A percentile compares a stretch with the other conserved stretches of the same genome.
phyloP scores from a whole-genome alignment of 169 alveolate species.

The Plasmodium adleri region DNA sequence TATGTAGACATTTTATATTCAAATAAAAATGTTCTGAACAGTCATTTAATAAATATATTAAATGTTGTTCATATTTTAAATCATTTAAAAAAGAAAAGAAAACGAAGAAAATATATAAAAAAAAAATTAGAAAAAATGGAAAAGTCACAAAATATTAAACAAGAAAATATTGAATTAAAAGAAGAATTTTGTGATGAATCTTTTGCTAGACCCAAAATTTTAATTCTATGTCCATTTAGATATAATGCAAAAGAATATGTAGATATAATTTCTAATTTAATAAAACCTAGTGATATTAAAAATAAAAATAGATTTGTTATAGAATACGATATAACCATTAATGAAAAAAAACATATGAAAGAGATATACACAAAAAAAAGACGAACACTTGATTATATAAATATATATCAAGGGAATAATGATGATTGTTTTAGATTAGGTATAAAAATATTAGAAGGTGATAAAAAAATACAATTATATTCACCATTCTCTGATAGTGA shows the following conservation, averaged over 20 bases:
- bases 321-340: slow-evolving; percentile 82
- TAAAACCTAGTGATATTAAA: slow-evolving; percentile 68
- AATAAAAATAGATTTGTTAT: slow-evolving; percentile 80
- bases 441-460: slow-evolving; percentile 80
- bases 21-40: slow-evolving; percentile 43
- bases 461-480: slow-evolving; percentile 84
- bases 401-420: slow-evolving; percentile 84
- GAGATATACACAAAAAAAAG: slow-evolving; percentile 77
- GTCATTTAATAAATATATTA: slow-evolving; percentile 50
- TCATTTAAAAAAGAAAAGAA: slow-evolving; percentile 58
- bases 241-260: slow-evolving; percentile 76
- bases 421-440: slow-evolving; percentile 92
- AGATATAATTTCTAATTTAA: slow-evolving; percentile 62
- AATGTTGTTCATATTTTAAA: slow-evolving; percentile 30
- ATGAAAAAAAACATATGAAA: slow-evolving; percentile 76
- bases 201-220: slow-evolving; percentile 77
- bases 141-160: slow-evolving; percentile 34
- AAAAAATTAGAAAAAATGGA: slow-evolving; percentile 64
- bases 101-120: slow-evolving; percentile 59
- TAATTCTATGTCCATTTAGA: slow-evolving; percentile 78
- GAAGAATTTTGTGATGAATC: slow-evolving; percentile 80
- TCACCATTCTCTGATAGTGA: slow-evolving; percentile 90
- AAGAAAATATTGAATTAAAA: slow-evolving; percentile 35
- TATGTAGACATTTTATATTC: slow-evolving; percentile 78
- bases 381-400: slow-evolving; percentile 80